Percentiles rank a stretch among this genome's conserved stretches.
These are phyloP conservation scores for Candida ortonii DNA, from an alignment of 805 yeast genomes.

Conservation along the genomic window DNA sequence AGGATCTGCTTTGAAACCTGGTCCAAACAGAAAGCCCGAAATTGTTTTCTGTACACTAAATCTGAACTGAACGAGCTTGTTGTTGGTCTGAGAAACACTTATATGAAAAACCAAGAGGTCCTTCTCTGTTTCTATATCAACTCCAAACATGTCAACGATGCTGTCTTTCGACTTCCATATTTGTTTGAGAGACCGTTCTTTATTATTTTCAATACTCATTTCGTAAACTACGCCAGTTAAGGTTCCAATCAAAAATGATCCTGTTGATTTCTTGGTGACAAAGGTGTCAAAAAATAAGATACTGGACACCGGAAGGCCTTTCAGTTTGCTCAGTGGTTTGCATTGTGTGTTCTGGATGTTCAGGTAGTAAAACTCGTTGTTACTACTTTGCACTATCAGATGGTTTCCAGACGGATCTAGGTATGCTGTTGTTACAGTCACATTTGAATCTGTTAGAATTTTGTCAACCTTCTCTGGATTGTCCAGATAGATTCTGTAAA, in stretches of 20 bases:
- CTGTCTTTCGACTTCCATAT: slow-evolving; percentile 36
- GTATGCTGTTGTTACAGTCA: slow-evolving; percentile 36
- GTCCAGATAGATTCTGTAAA: slow-evolving; percentile 65
- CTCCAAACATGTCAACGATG: slow-evolving; percentile 14
- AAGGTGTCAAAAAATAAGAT: slow-evolving; percentile 37
- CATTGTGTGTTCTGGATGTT: slow-evolving; percentile 40
- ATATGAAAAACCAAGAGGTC: slow-evolving; percentile 6
- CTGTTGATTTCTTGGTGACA: slow-evolving; percentile 34
- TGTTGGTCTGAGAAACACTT: slow-evolving; percentile 14
- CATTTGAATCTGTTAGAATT: slow-evolving; percentile 30
- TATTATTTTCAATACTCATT: slow-evolving; percentile 41
- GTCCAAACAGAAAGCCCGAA: slow-evolving; percentile 8
- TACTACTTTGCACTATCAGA: slow-evolving; percentile 46
- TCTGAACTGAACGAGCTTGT: slow-evolving; percentile 16
- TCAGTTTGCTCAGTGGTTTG: slow-evolving; percentile 44
- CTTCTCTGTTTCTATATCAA: slow-evolving; percentile 4
- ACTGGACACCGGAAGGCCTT: slow-evolving; percentile 41
- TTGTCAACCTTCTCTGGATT: slow-evolving; percentile 57
- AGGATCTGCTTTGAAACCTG: slow-evolving; percentile 24
- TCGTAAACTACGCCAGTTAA: slow-evolving; percentile 48
- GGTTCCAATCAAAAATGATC: slow-evolving; percentile 49
- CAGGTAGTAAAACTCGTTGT: slow-evolving; percentile 47
- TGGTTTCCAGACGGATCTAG: slow-evolving; percentile 53
- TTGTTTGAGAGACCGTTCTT: slow-evolving; percentile 40
- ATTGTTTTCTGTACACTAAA: slow-evolving; percentile 10